These are phyloP conservation scores for Buddleja alternifolia DNA, from an alignment of 257 asterid genomes.

Conservation along the genomic window DNA sequence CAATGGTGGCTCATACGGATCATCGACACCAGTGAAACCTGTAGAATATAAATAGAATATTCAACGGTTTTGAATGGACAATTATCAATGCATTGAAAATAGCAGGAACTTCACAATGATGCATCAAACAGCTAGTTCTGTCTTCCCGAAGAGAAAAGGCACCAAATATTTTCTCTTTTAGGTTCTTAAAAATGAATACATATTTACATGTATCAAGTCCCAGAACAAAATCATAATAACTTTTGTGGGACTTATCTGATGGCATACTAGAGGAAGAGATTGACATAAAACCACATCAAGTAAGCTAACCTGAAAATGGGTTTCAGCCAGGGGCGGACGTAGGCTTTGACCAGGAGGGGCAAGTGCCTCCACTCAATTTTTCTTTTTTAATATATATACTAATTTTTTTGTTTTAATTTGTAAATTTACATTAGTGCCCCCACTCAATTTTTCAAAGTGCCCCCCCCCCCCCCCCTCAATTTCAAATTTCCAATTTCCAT, in stretches of 20 bases:
- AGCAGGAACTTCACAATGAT: neutral
- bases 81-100: neutral
- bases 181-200: neutral
- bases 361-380: no score
- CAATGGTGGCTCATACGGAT: conserved; percentile 66
- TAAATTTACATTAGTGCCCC: no score
- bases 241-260: neutral
- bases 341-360: no score
- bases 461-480: no score
- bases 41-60: conserved; percentile 9
- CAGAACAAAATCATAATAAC: conserved; percentile 13
- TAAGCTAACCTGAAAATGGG: neutral
- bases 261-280: conserved; percentile 7
- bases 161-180: neutral
- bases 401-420: no score
- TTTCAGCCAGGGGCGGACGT: no score
- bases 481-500: no score
- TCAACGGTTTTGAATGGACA: no score
- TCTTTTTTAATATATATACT: no score
- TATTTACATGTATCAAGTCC: neutral
- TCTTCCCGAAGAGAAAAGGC: neutral
- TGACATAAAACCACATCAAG: neutral
- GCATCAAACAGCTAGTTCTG: conserved; percentile 2
- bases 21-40: conserved; percentile 74
- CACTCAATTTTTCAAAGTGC: no score